Evolutionary conservation across 345 rosid species (phyloP).

Genomic region (Psidium guajava): DNA sequence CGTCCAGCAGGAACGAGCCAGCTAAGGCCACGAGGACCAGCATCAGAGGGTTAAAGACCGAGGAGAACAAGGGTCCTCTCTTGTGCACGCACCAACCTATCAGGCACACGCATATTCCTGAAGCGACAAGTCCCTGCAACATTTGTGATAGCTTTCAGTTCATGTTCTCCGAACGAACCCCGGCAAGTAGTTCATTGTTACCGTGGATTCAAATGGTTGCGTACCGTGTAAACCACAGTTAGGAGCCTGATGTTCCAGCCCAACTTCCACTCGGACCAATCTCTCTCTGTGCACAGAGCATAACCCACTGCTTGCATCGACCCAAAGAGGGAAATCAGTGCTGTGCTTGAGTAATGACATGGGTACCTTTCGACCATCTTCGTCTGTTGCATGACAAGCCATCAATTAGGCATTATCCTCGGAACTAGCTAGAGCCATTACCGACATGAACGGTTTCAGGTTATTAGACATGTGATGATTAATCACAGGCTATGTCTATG

Average conservation of each 20-base stretch:
- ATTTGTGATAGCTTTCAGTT: not conserved
- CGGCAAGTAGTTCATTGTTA: not conserved
- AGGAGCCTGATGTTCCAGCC: constrained; percentile 44
- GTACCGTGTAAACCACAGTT: constrained; percentile 16
- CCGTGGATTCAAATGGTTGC: not conserved
- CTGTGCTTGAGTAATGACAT: constrained; percentile 35
- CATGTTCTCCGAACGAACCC: not conserved
- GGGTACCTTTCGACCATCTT: constrained; percentile 33
- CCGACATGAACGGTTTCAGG: not conserved
- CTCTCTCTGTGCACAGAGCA: constrained; percentile 32
- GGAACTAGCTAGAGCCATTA: not conserved
- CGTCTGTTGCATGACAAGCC: constrained; percentile 10
- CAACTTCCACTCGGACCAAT: constrained; percentile 44
- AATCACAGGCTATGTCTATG: not conserved
- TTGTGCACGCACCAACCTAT: constrained; percentile 2
- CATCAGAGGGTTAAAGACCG: constrained; percentile 15
- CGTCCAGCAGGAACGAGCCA: constrained; percentile 3
- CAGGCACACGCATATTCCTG: constrained; percentile 1
- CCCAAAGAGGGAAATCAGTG: constrained; percentile 33
- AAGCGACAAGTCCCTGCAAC: constrained; percentile 12
- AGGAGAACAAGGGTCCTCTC: constrained; percentile 18
- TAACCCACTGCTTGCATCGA: constrained; percentile 19
- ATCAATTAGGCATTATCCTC: not conserved
- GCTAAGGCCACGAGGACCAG: constrained; percentile 8
- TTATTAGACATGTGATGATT: not conserved